Base-by-base conservation (phyloP, 805 yeast species). In the Wickerhamiella dianesei region DNA sequence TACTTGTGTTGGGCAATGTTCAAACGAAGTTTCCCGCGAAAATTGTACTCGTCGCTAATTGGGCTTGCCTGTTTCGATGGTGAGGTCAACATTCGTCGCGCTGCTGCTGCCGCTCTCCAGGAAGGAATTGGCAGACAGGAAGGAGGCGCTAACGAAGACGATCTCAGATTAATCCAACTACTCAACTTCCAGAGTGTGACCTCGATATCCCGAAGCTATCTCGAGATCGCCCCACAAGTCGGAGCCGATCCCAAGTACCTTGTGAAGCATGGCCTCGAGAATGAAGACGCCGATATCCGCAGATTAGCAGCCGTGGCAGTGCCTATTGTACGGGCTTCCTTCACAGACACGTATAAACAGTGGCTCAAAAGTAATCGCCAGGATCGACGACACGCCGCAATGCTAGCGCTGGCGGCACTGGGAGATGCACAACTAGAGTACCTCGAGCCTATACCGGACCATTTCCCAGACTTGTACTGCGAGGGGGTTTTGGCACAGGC, bases 31-130 rank as follows among this genome's bases (percentile, higher is more conserved):
- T 43, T 55, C 21, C 17, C 52, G 1, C 45, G 58, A 1, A 44
- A 44, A 56, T 4, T 63, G 60, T 36, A 56, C 49, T 29, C 49
- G 17, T 68, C 70, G 53, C 59, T 84, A 21, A 56, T 82, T 2
- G 59, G 70, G 9, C 70, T 76, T 1, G 64, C 80, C 6, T 69
- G 84, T 43, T 80, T 80, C 57, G 97, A 88, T 59, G 65, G 70
- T 19, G 95, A 87, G 46, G 65, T 85, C 17, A 71, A 79, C 49
- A 74, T 87, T 4, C 69, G 96, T 47, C 68, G 94, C 48, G 88
- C 96, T 16, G 80, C 88, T 1, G 69, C 85, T 3, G 95, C 96
- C 0, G 89, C 92, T 0, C 56, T 88, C 4, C 96, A 88, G 58
- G 97, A 88, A 56, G 69, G 82, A 14, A 59, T 85, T 2, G 97